A percentile compares a stretch with the other conserved stretches of the same genome.
Evolutionary conservation across 192 early-diverging fungal genomes (phyloP).

Genomic region (Mortierella antarctica): DNA sequence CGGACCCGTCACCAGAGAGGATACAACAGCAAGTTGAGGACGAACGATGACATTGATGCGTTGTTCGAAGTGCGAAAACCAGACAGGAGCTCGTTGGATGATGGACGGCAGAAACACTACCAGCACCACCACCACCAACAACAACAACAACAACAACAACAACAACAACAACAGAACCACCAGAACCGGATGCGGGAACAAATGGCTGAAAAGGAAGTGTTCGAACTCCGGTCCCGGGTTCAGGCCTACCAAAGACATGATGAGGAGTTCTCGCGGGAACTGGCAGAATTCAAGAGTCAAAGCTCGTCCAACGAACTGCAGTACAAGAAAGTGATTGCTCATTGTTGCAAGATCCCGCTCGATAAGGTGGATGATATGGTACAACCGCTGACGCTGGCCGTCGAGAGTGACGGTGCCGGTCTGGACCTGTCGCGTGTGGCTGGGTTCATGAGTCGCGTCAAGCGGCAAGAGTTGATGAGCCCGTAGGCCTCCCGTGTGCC

Average conservation of each 20-base stretch:
- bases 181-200: slow-evolving; percentile 21
- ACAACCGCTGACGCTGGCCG: slow-evolving; percentile 77
- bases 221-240: slow-evolving; percentile 48
- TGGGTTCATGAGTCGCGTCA: slow-evolving; percentile 61
- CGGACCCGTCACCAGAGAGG: slow-evolving; percentile 54
- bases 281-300: slow-evolving; percentile 63
- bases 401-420: slow-evolving; percentile 76
- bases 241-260: slow-evolving; percentile 54
- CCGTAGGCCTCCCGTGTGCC: not conserved
- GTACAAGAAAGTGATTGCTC: slow-evolving; percentile 86
- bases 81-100: not conserved
- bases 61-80: slow-evolving; percentile 26
- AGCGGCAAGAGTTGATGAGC: slow-evolving; percentile 39
- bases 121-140: not conserved
- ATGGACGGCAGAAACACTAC: no score
- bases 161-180: slow-evolving; percentile 1
- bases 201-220: slow-evolving; percentile 42
- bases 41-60: slow-evolving; percentile 30
- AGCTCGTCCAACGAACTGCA: slow-evolving; percentile 76
- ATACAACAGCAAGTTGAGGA: slow-evolving; percentile 20
- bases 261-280: slow-evolving; percentile 64
- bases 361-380: slow-evolving; percentile 85
- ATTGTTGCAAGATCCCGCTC: slow-evolving; percentile 83
- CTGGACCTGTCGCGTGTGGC: slow-evolving; percentile 58
- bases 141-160: not conserved